These are phyloP conservation scores for Sporothrix globosa DNA, from an alignment of 2,329 filamentous ascomycete species.

Conservation along the genomic window DNA sequence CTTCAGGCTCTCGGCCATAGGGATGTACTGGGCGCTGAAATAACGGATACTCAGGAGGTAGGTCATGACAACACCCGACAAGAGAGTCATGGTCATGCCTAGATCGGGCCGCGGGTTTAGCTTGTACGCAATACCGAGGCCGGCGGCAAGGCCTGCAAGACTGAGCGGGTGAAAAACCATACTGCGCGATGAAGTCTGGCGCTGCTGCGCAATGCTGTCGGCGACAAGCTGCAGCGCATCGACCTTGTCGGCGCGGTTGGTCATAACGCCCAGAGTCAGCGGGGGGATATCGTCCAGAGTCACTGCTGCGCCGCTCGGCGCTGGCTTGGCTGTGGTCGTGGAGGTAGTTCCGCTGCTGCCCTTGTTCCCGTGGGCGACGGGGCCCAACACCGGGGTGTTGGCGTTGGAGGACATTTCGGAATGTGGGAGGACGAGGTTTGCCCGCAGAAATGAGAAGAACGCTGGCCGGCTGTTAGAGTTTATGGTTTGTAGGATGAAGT, in stretches of 20 bases:
- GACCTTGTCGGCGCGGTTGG: slow-evolving; percentile 61
- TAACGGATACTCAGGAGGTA: slow-evolving; percentile 65
- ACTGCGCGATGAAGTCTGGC: slow-evolving; percentile 65
- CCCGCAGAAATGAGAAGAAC: slow-evolving; percentile 80
- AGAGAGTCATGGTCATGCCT: slow-evolving; percentile 60
- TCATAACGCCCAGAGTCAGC: slow-evolving; percentile 63
- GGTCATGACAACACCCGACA: slow-evolving; percentile 64
- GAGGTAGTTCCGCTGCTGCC: slow-evolving; percentile 6
- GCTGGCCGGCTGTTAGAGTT: slow-evolving; percentile 53
- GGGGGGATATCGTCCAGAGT: slow-evolving; percentile 61
- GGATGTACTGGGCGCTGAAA: slow-evolving; percentile 64
- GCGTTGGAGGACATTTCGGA: slow-evolving; percentile 65
- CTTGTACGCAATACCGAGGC: slow-evolving; percentile 52
- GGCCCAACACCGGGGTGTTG: slow-evolving; percentile 66
- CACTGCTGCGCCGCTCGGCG: slow-evolving; percentile 33
- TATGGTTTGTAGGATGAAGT: background rate
- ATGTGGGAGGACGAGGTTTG: slow-evolving; percentile 72
- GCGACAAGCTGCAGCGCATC: slow-evolving; percentile 73
- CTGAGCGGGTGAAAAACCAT: slow-evolving; percentile 66
- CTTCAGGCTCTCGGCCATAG: slow-evolving; percentile 62
- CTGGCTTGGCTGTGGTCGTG: background rate
- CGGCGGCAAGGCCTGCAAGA: slow-evolving; percentile 52
- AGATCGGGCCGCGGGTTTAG: slow-evolving; percentile 53
- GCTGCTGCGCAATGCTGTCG: slow-evolving; percentile 81
- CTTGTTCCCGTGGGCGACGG: slow-evolving; percentile 47